These are phyloP conservation scores for Boletus edulis DNA, from an alignment of 768 basidiomycete species.

Conservation along the genomic window DNA sequence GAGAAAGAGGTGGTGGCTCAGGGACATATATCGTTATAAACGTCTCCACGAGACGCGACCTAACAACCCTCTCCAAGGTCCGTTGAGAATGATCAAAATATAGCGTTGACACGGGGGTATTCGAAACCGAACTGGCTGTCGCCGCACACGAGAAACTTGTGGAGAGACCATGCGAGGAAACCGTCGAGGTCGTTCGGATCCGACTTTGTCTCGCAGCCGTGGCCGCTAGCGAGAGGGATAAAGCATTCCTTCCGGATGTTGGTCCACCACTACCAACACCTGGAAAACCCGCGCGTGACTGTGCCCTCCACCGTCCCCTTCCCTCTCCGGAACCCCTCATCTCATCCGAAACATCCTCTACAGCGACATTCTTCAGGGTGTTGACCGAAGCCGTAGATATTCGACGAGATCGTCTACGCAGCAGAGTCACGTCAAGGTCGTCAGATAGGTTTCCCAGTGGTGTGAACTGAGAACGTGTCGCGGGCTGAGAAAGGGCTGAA, in stretches of 20 bases:
- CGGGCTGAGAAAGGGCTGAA: conserved; percentile 68
- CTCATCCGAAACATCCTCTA: conserved; percentile 41
- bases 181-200: conserved; percentile 50
- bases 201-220: conserved; percentile 37
- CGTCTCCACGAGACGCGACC: conserved; percentile 74
- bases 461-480: conserved; percentile 58
- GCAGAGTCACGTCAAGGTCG: conserved; percentile 63
- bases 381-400: conserved; percentile 57
- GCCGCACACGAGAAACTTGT: conserved; percentile 7
- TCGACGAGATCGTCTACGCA: conserved; percentile 58
- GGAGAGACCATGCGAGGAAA: conserved; percentile 38
- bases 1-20: conserved; percentile 20
- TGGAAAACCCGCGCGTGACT: conserved; percentile 45
- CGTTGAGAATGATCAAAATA: conserved; percentile 64
- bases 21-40: conserved; percentile 60
- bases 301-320: conserved; percentile 42
- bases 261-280: conserved; percentile 16
- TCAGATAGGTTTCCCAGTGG: conserved; percentile 59
- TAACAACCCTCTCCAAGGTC: conserved; percentile 66
- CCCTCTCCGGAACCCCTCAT: conserved; percentile 28
- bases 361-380: conserved; percentile 44
- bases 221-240: conserved; percentile 18
- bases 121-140: conserved; percentile 6
- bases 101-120: conserved; percentile 29
- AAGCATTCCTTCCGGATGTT: conserved; percentile 6